A percentile compares a stretch with the other conserved stretches of the same genome.
These are phyloP conservation scores for Aegilops bicornis DNA, from an alignment of 176 grass and related monocot species.

Conservation along the genomic window DNA sequence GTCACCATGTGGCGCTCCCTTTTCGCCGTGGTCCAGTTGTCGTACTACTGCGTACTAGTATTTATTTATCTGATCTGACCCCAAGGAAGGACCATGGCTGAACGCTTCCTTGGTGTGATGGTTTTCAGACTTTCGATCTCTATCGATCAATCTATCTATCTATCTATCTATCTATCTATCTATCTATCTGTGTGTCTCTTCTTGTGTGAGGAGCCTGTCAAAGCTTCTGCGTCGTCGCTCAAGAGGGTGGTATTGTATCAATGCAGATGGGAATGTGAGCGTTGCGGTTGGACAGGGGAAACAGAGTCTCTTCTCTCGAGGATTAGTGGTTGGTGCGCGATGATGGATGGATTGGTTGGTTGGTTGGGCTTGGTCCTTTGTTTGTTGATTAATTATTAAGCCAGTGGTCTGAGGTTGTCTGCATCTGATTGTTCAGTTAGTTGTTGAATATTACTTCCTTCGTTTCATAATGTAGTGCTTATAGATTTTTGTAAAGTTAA, in stretches of 20 bases:
- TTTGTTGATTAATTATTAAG: neutral
- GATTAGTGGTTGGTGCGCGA: neutral
- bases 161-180: too few species aligned
- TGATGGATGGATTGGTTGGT: neutral
- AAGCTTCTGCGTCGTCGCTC: neutral
- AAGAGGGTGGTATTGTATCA: neutral
- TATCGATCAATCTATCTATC: too few species aligned
- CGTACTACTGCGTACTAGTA: neutral
- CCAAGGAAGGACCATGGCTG: neutral
- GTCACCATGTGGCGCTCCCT: conserved; percentile 19
- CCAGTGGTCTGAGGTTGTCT: neutral
- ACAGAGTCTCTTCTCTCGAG: neutral
- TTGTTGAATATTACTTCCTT: neutral
- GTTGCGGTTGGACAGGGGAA: neutral
- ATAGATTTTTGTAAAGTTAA: too few species aligned
- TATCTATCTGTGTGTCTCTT: neutral
- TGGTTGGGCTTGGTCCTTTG: neutral
- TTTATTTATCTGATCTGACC: neutral
- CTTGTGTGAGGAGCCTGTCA: neutral
- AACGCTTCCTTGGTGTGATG: neutral
- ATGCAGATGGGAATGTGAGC: neutral
- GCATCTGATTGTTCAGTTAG: conserved; percentile 17
- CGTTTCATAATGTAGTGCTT: too few species aligned
- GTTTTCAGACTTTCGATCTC: neutral
- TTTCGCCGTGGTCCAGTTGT: neutral